phyloP scores from a whole-genome alignment of 345 rosid genomes.

The Hypericum androsaemum region DNA sequence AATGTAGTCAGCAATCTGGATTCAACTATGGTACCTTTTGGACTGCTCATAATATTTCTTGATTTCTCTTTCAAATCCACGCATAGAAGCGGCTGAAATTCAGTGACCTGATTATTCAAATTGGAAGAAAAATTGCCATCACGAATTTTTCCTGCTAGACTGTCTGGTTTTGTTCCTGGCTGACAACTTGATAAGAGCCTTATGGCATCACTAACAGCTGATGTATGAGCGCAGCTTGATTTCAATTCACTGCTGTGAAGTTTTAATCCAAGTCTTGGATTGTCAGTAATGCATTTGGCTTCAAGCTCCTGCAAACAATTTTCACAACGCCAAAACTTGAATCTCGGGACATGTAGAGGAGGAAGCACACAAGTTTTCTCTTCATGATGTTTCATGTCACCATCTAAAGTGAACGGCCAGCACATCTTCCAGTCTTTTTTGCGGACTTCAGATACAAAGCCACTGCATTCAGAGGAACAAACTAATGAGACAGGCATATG shows the following conservation, averaged over 20 bases:
- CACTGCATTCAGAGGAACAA: slow-evolving; percentile 40
- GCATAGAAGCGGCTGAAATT: too few relatives aligned
- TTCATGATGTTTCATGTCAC: slow-evolving; percentile 17
- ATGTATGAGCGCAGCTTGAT: slow-evolving; percentile 6
- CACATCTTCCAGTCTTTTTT: slow-evolving; percentile 34
- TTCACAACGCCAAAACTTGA: slow-evolving; percentile 44
- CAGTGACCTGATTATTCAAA: too few relatives aligned
- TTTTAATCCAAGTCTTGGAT: slow-evolving; percentile 1
- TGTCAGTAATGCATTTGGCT: slow-evolving; percentile 13
- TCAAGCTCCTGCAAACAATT: slow-evolving; percentile 31
- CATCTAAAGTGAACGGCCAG: slow-evolving; percentile 53
- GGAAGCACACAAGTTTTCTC: slow-evolving; percentile 34
- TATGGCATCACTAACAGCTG: not conserved
- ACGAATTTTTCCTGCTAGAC: too few relatives aligned
- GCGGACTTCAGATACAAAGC: slow-evolving; percentile 48
- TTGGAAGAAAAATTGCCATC: too few relatives aligned
- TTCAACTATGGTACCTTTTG: too few relatives aligned
- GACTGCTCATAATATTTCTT: too few relatives aligned
- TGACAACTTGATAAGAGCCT: not conserved
- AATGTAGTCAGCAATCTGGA: too few relatives aligned
- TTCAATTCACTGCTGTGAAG: not conserved
- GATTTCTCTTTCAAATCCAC: too few relatives aligned
- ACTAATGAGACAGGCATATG: slow-evolving; percentile 7
- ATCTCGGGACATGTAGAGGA: slow-evolving; percentile 40
- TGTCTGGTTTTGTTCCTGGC: too few relatives aligned